These are phyloP conservation scores for Xerophyta viscosa DNA, from an alignment of 106 monocot species.

Conservation along the genomic window DNA sequence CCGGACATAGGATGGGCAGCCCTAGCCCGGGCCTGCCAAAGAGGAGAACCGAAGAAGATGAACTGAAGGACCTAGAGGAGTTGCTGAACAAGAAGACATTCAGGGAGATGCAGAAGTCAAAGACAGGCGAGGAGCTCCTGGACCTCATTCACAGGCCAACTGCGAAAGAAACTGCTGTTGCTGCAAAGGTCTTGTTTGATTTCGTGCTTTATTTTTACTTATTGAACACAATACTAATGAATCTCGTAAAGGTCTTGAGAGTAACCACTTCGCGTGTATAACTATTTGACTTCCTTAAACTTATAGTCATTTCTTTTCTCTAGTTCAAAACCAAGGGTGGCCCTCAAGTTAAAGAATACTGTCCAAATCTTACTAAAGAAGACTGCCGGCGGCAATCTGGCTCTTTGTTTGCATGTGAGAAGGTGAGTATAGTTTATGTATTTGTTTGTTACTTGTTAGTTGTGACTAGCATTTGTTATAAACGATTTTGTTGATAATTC, in stretches of 20 bases:
- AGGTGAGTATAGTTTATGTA: slow-evolving; percentile 63
- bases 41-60: slow-evolving; percentile 74
- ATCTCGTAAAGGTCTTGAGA: background rate
- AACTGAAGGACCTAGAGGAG: slow-evolving; percentile 85
- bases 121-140: slow-evolving; percentile 97
- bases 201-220: too few species aligned
- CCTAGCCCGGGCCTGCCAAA: slow-evolving; percentile 22
- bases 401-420: slow-evolving; percentile 88
- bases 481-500: too few species aligned
- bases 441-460: too few species aligned
- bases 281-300: too few species aligned
- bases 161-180: slow-evolving; percentile 91
- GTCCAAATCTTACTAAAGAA: slow-evolving; percentile 93
- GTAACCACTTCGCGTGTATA: too few species aligned
- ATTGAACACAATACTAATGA: too few species aligned
- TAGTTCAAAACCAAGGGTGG: slow-evolving; percentile 99
- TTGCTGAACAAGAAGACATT: slow-evolving; percentile 91
- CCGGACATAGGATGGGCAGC: slow-evolving; percentile 15
- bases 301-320: slow-evolving; percentile 7
- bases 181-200: slow-evolving; percentile 99
- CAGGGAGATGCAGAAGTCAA: slow-evolving; percentile 79
- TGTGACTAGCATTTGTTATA: too few species aligned
- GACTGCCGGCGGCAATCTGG: slow-evolving; percentile 87
- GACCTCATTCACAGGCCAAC: slow-evolving; percentile 98
- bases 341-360: slow-evolving; percentile 92